A percentile compares a stretch with the other conserved stretches of the same genome.
phyloP scores from a whole-genome alignment of 495 filamentous ascomycete genomes.

The Friedmanniomyces endolithicus region DNA sequence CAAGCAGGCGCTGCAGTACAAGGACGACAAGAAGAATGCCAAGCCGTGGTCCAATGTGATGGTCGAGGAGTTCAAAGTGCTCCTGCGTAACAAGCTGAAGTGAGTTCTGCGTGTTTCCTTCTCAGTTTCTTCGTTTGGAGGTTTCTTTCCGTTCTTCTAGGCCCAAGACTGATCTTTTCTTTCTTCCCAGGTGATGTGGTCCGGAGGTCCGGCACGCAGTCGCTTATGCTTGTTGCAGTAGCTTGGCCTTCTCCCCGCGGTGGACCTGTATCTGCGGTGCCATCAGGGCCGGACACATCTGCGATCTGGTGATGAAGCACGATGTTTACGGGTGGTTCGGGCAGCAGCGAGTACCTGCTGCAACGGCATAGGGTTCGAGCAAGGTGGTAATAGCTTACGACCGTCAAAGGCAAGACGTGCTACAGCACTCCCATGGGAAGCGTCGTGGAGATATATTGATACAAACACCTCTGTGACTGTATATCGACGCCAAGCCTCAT shows the following conservation, averaged over 20 bases:
- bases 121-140: not conserved
- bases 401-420: no score
- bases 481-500: not conserved
- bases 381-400: no score
- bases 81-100: conserved; percentile 11
- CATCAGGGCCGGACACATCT: not conserved
- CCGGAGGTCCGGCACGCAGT: not conserved
- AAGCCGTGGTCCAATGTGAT: conserved; percentile 1
- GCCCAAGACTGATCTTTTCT: not conserved
- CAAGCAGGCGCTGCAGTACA: conserved; percentile 2
- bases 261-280: conserved; percentile 17
- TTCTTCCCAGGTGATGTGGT: not conserved
- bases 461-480: not conserved
- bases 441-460: no score
- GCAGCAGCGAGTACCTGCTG: not conserved
- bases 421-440: no score
- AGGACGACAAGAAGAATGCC: conserved; percentile 6
- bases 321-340: conserved; percentile 2
- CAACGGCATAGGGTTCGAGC: not conserved
- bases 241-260: not conserved
- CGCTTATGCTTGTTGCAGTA: conserved; percentile 2
- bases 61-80: conserved; percentile 12
- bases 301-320: conserved; percentile 2
- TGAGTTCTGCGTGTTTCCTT: conserved; percentile 9
- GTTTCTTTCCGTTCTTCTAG: not conserved